phyloP scores from a whole-genome alignment of 805 yeast genomes.

The Barnettozyma vustinii region DNA sequence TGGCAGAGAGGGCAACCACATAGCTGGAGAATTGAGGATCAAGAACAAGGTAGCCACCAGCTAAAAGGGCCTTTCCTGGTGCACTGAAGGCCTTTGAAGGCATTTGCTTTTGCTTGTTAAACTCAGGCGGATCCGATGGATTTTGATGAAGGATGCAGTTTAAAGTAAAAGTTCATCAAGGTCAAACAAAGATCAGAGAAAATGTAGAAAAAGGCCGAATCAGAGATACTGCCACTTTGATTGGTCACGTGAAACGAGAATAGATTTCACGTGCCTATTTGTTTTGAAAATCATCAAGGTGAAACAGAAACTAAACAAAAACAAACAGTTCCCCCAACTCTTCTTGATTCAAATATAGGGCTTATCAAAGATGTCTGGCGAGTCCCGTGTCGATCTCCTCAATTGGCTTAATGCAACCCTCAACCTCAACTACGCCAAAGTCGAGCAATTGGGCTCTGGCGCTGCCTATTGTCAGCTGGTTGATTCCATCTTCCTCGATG shows the following conservation, averaged over 20 bases:
- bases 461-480: conserved; percentile 91
- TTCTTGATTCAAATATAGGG: neutral
- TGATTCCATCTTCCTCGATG: conserved; percentile 77
- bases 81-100: conserved; percentile 61
- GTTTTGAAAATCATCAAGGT: neutral
- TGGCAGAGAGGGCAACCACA: conserved; percentile 80
- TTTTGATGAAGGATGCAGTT: no score
- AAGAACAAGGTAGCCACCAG: conserved; percentile 91
- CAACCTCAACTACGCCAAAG: conserved; percentile 59
- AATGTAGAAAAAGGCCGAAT: no score
- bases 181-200: no score
- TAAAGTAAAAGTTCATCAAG: no score
- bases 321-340: neutral
- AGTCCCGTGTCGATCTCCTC: conserved; percentile 78
- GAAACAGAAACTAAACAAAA: neutral
- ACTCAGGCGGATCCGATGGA: no score
- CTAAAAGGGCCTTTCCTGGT: conserved; percentile 91
- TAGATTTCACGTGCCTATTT: neutral
- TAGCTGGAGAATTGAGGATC: conserved; percentile 71
- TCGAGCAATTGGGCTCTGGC: conserved; percentile 94
- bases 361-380: conserved; percentile 24
- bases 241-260: neutral
- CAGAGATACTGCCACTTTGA: no score
- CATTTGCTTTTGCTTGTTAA: neutral
- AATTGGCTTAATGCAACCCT: conserved; percentile 79